phyloP scores from a whole-genome alignment of 352 stramenopile genomes.

The Blastocystis sp. region DNA sequence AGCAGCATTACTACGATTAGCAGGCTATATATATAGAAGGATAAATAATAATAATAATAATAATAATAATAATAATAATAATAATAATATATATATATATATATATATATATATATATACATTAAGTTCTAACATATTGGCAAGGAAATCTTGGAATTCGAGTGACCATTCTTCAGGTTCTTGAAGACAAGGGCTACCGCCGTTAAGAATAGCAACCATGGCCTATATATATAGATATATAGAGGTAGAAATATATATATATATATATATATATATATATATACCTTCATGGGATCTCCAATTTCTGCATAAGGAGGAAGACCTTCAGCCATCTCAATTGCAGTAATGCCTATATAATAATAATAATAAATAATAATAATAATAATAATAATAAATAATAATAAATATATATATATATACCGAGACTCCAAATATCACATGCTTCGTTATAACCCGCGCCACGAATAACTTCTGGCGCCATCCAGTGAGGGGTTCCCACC shows the following conservation, averaged over 20 bases:
- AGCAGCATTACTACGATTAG: no score
- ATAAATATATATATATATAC: no score
- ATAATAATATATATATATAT: no score
- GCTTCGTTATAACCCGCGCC: constrained; percentile 3
- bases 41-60: no score
- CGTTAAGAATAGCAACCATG: constrained; percentile 16
- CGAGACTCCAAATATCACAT: constrained; percentile 16
- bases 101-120: no score
- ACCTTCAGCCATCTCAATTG: constrained; percentile 27
- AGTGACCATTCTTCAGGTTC: neutral
- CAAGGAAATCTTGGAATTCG: constrained; percentile 21
- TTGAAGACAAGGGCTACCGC: neutral
- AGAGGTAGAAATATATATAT: no score
- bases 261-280: no score
- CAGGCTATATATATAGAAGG: no score
- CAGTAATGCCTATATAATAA: constrained; percentile 33
- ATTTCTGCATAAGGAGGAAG: constrained; percentile 9
- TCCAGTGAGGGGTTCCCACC: constrained; percentile 16
- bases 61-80: no score
- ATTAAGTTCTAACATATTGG: constrained; percentile 20
- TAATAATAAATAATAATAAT: no score
- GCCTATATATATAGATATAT: no score
- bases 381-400: no score
- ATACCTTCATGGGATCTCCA: constrained; percentile 19
- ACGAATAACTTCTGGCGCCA: constrained; percentile 26